phyloP scores from a whole-genome alignment of 1,139 yeast genomes.

The Torulaspora globosa region DNA sequence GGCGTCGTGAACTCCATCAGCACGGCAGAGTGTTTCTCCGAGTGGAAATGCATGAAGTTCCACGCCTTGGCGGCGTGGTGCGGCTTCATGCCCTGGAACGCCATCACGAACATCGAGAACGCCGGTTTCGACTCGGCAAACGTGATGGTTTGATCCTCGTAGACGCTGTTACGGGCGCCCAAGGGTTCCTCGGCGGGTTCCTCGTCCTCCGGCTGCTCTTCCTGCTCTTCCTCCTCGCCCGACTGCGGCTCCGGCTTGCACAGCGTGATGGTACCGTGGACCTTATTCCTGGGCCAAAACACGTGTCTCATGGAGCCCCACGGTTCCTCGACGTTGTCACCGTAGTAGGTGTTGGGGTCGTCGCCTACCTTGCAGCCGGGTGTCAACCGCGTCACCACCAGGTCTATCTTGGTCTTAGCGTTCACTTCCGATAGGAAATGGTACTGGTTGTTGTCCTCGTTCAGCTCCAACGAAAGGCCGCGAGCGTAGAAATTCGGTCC shows the following conservation, averaged over 20 bases:
- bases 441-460: constrained; percentile 53
- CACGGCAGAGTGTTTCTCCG: constrained; percentile 66
- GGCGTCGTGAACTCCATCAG: constrained; percentile 97
- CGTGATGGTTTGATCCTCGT: constrained; percentile 23
- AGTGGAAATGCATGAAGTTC: constrained; percentile 91
- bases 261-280: constrained; percentile 55
- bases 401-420: constrained; percentile 68
- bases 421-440: constrained; percentile 62
- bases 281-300: constrained; percentile 89
- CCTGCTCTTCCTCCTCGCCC: constrained; percentile 17
- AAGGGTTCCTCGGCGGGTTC: constrained; percentile 11
- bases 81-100: constrained; percentile 99
- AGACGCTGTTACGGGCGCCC: constrained; percentile 11
- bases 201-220: constrained; percentile 23
- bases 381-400: constrained; percentile 56
- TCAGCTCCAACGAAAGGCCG: constrained; percentile 57
- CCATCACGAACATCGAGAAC: constrained; percentile 86
- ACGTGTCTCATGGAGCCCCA: constrained; percentile 98
- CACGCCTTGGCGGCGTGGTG: constrained; percentile 97
- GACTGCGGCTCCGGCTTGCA: constrained; percentile 20
- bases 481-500: constrained; percentile 83
- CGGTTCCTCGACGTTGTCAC: constrained; percentile 74
- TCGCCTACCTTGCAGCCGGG: constrained; percentile 88
- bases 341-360: constrained; percentile 81
- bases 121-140: constrained; percentile 42